Conservation (phyloP, 352 stramenopile genomes). For the Pythium pyrilobum region DNA sequence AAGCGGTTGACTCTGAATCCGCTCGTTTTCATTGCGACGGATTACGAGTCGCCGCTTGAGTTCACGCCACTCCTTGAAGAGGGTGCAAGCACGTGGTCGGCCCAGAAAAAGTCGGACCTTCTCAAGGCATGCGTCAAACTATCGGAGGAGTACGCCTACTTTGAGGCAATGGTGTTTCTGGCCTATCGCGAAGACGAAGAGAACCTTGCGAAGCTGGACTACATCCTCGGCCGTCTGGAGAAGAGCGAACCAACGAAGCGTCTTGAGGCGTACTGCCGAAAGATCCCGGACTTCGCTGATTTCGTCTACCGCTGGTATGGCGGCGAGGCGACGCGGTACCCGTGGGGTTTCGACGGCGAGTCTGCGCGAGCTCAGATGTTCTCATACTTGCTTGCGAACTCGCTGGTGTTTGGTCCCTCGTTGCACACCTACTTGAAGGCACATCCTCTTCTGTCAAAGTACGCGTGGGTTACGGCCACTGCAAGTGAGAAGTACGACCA, state of each 20-base stretch:
- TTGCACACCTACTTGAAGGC: constrained; percentile 63
- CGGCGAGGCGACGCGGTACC: constrained; percentile 54
- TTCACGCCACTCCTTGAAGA: constrained; percentile 9
- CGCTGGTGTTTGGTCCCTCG: constrained; percentile 45
- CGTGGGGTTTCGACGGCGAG: constrained; percentile 41
- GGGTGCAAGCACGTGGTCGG: constrained; percentile 25
- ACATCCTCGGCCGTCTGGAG: constrained; percentile 47
- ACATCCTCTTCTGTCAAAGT: constrained; percentile 46
- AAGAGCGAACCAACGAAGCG: constrained; percentile 53
- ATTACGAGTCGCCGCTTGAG: constrained; percentile 15
- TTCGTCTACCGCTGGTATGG: constrained; percentile 80
- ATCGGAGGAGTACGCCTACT: constrained; percentile 71
- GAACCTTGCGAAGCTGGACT: constrained; percentile 63
- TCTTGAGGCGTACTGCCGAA: constrained; percentile 59
- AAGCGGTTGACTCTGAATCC: constrained; percentile 64
- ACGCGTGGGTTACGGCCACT: constrained; percentile 64
- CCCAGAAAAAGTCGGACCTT: constrained; percentile 44
- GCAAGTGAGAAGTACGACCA: constrained; percentile 62
- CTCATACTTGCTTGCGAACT: constrained; percentile 59
- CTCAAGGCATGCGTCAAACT: constrained; percentile 54
- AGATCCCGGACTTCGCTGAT: constrained; percentile 43
- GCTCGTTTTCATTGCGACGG: constrained; percentile 65
- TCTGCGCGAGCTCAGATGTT: constrained; percentile 35
- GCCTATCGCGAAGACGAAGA: constrained; percentile 53
- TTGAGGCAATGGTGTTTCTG: constrained; percentile 79